Evolutionary conservation across 306 rosid species (phyloP).

Genomic region (Rosa multiflora): DNA sequence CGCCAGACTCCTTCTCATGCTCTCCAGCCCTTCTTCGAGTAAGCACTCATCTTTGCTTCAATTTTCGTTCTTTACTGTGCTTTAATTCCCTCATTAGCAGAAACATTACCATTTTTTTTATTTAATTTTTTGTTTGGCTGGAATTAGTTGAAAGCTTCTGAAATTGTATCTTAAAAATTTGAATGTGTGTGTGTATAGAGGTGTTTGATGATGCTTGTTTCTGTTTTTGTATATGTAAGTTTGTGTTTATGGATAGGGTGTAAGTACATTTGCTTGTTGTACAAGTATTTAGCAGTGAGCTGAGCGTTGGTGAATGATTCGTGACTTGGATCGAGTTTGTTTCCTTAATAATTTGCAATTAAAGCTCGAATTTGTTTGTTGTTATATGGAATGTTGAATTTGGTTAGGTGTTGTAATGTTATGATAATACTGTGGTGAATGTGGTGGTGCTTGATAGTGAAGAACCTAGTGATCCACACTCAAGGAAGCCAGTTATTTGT

Average conservation of each 20-base stretch:
- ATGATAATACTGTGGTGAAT: not conserved
- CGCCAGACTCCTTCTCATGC: constrained; percentile 40
- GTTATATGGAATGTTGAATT: not conserved
- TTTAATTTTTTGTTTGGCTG: not conserved
- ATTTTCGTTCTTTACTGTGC: not conserved
- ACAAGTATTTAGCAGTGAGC: not conserved
- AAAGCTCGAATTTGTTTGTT: not conserved
- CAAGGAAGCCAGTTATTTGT: not conserved
- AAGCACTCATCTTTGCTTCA: constrained; percentile 13
- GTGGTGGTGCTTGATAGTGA: not conserved
- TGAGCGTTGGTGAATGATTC: not conserved
- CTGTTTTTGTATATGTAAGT: not conserved
- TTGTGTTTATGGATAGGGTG: not conserved
- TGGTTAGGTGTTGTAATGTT: not conserved
- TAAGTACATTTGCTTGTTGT: not conserved
- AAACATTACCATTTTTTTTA: not conserved
- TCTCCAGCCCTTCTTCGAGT: constrained; percentile 87
- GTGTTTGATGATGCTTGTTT: not conserved
- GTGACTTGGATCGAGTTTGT: not conserved
- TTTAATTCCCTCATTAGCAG: not conserved
- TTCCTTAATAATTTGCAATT: not conserved
- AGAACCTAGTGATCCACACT: not conserved
- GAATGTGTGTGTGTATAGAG: not conserved
- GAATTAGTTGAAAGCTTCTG: not conserved
- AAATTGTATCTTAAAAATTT: not conserved